A percentile compares a stretch with the other conserved stretches of the same genome.
phyloP scores from a whole-genome alignment of 805 yeast genomes.

The Saturnispora saitoi region DNA sequence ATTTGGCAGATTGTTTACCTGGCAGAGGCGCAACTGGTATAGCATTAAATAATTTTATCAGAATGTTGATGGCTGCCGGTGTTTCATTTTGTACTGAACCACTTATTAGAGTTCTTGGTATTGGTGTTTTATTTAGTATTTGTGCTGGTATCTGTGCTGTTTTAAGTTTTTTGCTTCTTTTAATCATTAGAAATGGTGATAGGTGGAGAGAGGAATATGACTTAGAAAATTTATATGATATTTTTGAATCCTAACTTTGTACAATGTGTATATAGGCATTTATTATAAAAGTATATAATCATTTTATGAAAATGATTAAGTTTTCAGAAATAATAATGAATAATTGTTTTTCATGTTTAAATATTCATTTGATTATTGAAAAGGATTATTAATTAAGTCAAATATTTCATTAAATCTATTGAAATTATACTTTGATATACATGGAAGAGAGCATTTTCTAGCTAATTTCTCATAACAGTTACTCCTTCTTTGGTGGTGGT shows the following conservation, averaged over 20 bases:
- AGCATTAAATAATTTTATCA: constrained; percentile 67
- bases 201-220: constrained; percentile 57
- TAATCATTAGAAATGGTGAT: constrained; percentile 49
- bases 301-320: too few species aligned
- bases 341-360: too few species aligned
- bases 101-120: constrained; percentile 53
- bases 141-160: constrained; percentile 48
- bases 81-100: constrained; percentile 76
- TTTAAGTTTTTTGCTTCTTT: constrained; percentile 33
- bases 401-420: too few species aligned
- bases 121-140: constrained; percentile 63
- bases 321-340: too few species aligned
- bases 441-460: too few species aligned
- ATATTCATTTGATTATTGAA: too few species aligned
- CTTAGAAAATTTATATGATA: constrained; percentile 47
- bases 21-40: constrained; percentile 87
- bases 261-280: too few species aligned
- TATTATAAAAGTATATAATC: too few species aligned
- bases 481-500: constrained; percentile 1
- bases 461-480: background rate
- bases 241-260: constrained; percentile 24
- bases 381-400: too few species aligned
- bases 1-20: constrained; percentile 75
- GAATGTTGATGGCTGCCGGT: constrained; percentile 66
- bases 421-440: too few species aligned